Evolutionary conservation across 805 yeast genomes (phyloP).

Genomic region (Monosporozyma solicola): DNA sequence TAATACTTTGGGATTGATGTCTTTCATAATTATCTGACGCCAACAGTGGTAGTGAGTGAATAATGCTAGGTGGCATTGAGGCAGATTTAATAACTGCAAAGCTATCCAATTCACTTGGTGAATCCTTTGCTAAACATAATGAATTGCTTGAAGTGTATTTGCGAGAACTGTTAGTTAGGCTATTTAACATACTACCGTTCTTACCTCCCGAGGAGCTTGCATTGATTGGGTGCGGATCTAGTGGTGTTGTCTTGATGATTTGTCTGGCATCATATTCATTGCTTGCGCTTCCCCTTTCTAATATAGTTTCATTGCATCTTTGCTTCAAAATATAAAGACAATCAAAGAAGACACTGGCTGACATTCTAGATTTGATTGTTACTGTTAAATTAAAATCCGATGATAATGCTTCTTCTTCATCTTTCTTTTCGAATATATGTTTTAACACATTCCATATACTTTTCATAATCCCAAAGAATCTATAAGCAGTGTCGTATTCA

Average conservation of each 20-base stretch:
- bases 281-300: slow-evolving; percentile 31
- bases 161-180: too few species aligned
- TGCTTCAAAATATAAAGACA: slow-evolving; percentile 76
- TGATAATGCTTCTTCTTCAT: not conserved
- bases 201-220: slow-evolving; percentile 13
- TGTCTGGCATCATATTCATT: slow-evolving; percentile 46
- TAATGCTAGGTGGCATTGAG: not conserved
- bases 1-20: not conserved
- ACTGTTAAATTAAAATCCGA: slow-evolving; percentile 35
- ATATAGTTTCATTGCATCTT: slow-evolving; percentile 76
- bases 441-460: slow-evolving; percentile 87
- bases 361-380: slow-evolving; percentile 71
- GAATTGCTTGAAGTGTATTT: not conserved
- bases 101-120: not conserved
- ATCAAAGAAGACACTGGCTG: slow-evolving; percentile 89
- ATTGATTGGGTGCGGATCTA: slow-evolving; percentile 72
- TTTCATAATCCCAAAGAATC: slow-evolving; percentile 89
- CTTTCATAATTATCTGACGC: not conserved
- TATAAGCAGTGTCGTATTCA: slow-evolving; percentile 85
- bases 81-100: not conserved
- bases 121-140: not conserved
- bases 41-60: not conserved
- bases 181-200: slow-evolving; percentile 6
- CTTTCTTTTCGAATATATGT: slow-evolving; percentile 44
- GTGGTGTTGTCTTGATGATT: slow-evolving; percentile 68